These are phyloP conservation scores for Limtongozyma cylindracea DNA, from an alignment of 805 yeast species.

Conservation along the genomic window DNA sequence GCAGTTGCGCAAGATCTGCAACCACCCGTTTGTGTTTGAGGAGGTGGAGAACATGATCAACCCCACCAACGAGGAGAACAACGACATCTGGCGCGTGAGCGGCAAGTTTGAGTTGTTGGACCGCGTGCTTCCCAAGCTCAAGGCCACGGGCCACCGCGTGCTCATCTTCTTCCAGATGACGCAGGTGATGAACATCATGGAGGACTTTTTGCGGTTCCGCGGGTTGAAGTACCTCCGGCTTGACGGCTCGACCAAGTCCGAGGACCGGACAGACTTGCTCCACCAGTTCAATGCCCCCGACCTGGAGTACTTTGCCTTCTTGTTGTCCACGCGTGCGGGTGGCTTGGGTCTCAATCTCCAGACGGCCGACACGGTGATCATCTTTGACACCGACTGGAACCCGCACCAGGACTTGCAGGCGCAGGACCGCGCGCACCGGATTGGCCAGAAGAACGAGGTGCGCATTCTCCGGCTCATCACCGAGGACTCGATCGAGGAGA, in stretches of 20 bases:
- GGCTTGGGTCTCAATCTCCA: conserved; percentile 72
- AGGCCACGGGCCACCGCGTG: conserved; percentile 53
- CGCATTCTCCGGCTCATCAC: conserved; percentile 60
- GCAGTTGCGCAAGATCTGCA: conserved; percentile 70
- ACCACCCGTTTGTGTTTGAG: conserved; percentile 73
- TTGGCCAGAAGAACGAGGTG: conserved; percentile 76
- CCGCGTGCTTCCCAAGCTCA: conserved; percentile 49
- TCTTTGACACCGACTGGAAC: conserved; percentile 78
- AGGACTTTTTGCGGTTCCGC: conserved; percentile 46
- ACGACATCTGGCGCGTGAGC: conserved; percentile 47
- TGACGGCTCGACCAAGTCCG: conserved; percentile 70
- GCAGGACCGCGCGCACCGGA: conserved; percentile 77
- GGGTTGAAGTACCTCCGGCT: conserved; percentile 49
- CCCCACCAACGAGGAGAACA: conserved; percentile 34
- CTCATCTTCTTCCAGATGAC: conserved; percentile 78
- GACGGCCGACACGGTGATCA: conserved; percentile 71
- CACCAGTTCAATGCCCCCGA: conserved; percentile 51
- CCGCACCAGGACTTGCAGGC: conserved; percentile 86
- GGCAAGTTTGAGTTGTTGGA: conserved; percentile 68
- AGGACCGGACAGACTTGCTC: conserved; percentile 55
- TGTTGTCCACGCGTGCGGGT: conserved; percentile 72
- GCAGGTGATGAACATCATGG: conserved; percentile 77
- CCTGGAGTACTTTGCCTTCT: conserved; percentile 57
- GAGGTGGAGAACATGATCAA: conserved; percentile 53
- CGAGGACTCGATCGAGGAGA: conserved; percentile 65